Evolutionary conservation across 768 basidiomycete genomes (phyloP), one percentile per base, ranked within the genome.

Genomic region (Mycena venus): DNA sequence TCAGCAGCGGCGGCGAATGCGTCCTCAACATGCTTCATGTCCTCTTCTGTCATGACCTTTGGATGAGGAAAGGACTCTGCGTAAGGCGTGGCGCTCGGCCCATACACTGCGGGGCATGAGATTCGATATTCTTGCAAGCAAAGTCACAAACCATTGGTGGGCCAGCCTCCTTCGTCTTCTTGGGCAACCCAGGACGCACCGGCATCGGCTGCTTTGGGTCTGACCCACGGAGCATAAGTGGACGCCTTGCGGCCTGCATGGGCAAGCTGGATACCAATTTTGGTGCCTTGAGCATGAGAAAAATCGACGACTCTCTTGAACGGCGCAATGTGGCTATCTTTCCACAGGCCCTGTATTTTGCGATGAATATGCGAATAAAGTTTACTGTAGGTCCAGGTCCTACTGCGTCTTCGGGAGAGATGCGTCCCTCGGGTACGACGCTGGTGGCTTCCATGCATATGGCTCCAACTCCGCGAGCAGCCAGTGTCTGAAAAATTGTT

Each of bases 251-350:
- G 84, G 14, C 89, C 89, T 6, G 92, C 94, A 80, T 96, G 95
- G 0, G 91, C 90, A n/a, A 97, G 90, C 80, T 97, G 96, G 38
- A 97, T 87, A 1, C 94, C 96, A 32, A 96, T 91, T 59, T 88
- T 86, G 1, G 92, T 89, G 11, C 90, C 92, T 59, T 95, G 93
- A 0, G 90, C 84, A 78, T 95, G 94, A 19, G 88, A 88, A 79
- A 96, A 95, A 69, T 94, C 86, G 61, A 95, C 92, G 68, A 96
- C 91, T 34, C 91, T 88, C 78, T 90, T 90, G 42, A 95, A 82
- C 19, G 92, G 91, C 38, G 86, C 89, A 55, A 95, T 92, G 65
- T 96, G 96, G 3, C 87, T 87, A 79, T 96, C 95, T 2, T 86
- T 82, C 95, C 95, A 96, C 25, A 96, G 83, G 0, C 92, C 92